phyloP scores from a whole-genome alignment of 805 yeast genomes.

The Pichia membranifaciens region DNA sequence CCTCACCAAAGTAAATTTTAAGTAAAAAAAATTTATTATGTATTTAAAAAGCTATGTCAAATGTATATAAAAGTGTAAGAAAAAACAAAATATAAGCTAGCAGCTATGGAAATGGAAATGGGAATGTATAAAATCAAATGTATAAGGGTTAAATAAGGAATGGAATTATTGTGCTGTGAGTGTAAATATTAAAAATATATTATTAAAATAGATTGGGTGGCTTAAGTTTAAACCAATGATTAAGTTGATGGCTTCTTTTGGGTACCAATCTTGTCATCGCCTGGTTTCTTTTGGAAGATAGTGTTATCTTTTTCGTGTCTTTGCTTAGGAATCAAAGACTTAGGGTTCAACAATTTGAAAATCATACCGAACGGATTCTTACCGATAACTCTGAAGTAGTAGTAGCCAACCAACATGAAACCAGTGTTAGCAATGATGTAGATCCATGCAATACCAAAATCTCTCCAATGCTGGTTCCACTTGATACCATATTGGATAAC shows the following conservation, averaged over 20 bases:
- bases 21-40: no score
- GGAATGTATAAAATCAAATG: no score
- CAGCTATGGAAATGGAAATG: no score
- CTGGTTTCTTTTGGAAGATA: conserved; percentile 31
- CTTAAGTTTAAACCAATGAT: no score
- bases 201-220: no score
- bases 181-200: no score
- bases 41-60: no score
- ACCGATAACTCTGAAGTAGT: conserved; percentile 17
- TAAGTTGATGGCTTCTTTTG: conserved; percentile 1
- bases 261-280: conserved; percentile 28
- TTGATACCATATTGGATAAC: conserved; percentile 38
- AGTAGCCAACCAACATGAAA: conserved; percentile 17
- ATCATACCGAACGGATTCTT: conserved; percentile 6
- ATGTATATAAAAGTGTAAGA: no score
- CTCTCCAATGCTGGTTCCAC: conserved; percentile 55
- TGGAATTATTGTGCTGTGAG: no score
- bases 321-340: conserved; percentile 25
- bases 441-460: conserved; percentile 56
- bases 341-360: conserved; percentile 16
- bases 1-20: no score
- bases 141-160: no score
- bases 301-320: conserved; percentile 38
- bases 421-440: conserved; percentile 45
- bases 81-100: no score